Evolutionary conservation across 2,329 filamentous ascomycete species (phyloP).

Genomic region (Didymella pomorum): DNA sequence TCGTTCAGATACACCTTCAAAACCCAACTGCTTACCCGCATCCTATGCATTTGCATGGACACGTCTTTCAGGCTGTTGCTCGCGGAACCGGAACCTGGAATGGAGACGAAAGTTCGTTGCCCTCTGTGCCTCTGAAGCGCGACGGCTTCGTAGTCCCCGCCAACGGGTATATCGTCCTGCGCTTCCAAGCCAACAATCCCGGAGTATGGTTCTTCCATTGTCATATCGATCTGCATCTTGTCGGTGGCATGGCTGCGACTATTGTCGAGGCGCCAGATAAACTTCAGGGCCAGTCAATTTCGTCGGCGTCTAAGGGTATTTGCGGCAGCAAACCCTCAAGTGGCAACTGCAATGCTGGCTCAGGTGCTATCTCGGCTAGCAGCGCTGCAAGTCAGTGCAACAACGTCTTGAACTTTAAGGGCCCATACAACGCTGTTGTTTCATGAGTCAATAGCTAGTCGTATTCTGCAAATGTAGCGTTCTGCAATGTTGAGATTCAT

Average conservation of each 20-base stretch:
- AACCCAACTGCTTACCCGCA: conserved; percentile 49
- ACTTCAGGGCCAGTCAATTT: conserved; percentile 25
- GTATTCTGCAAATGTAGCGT: conserved; percentile 1
- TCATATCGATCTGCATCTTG: conserved; percentile 45
- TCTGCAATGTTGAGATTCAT: not conserved
- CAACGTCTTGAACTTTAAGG: conserved; percentile 37
- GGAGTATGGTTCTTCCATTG: conserved; percentile 51
- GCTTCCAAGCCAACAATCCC: conserved; percentile 48
- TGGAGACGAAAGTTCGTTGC: conserved; percentile 48
- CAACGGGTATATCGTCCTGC: conserved; percentile 18
- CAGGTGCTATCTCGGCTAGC: conserved; percentile 24
- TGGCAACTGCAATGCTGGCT: conserved; percentile 36
- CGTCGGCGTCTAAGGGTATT: conserved; percentile 20
- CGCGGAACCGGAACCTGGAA: conserved; percentile 55
- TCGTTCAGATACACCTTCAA: conserved; percentile 38
- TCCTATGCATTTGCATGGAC: conserved; percentile 53
- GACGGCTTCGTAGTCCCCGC: conserved; percentile 54
- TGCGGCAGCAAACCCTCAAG: conserved; percentile 22
- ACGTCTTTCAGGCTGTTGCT: conserved; percentile 44
- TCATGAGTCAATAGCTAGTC: not conserved
- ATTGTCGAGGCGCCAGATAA: conserved; percentile 41
- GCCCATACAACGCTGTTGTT: conserved; percentile 6
- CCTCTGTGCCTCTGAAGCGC: conserved; percentile 50
- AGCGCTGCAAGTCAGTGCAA: conserved; percentile 35
- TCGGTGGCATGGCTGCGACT: conserved; percentile 39